Percentiles rank a stretch among this genome's conserved stretches.
phyloP scores from a whole-genome alignment of 1,284 basidiomycete species.

The Kalmanozyma brasiliensis region DNA sequence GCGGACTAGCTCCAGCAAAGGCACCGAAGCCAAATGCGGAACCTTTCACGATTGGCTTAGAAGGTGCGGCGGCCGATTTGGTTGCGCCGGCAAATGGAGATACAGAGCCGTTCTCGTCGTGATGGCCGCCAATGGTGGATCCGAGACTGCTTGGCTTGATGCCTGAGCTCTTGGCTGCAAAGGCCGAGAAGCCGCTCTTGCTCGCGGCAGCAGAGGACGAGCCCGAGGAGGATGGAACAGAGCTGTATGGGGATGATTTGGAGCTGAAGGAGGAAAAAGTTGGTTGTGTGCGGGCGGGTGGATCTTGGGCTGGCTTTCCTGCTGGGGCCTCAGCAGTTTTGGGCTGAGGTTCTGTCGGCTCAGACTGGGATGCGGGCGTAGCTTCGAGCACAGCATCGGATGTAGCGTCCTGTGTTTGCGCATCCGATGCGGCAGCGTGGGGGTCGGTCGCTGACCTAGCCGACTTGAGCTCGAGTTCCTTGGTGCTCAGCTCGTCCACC shows the following conservation, averaged over 20 bases:
- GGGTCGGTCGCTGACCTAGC: slow-evolving; percentile 1
- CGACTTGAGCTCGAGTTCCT: slow-evolving; percentile 29
- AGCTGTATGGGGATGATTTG: slow-evolving; percentile 47
- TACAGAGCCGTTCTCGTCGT: slow-evolving; percentile 23
- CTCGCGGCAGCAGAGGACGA: slow-evolving; percentile 16
- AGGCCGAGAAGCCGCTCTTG: slow-evolving; percentile 24
- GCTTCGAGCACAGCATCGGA: neutral
- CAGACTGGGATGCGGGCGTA: neutral
- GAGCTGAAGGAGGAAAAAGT: slow-evolving; percentile 54
- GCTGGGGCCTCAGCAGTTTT: slow-evolving; percentile 5
- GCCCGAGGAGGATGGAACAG: slow-evolving; percentile 43
- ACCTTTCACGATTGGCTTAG: slow-evolving; percentile 34
- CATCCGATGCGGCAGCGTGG: neutral
- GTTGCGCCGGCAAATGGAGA: slow-evolving; percentile 8
- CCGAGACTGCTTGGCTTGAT: slow-evolving; percentile 49
- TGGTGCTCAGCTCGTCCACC: slow-evolving; percentile 55
- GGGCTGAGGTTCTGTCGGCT: neutral
- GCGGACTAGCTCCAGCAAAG: slow-evolving; percentile 49
- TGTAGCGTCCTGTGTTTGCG: slow-evolving; percentile 3
- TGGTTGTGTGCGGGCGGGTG: slow-evolving; percentile 41
- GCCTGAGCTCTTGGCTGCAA: slow-evolving; percentile 31
- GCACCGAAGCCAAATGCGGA: slow-evolving; percentile 55
- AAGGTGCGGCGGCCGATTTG: neutral
- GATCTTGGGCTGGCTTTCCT: slow-evolving; percentile 12
- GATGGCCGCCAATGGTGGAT: slow-evolving; percentile 35